Base-by-base conservation (phyloP, 2,329 filamentous ascomycete species). In the Dothiorella sarmentorum region DNA sequence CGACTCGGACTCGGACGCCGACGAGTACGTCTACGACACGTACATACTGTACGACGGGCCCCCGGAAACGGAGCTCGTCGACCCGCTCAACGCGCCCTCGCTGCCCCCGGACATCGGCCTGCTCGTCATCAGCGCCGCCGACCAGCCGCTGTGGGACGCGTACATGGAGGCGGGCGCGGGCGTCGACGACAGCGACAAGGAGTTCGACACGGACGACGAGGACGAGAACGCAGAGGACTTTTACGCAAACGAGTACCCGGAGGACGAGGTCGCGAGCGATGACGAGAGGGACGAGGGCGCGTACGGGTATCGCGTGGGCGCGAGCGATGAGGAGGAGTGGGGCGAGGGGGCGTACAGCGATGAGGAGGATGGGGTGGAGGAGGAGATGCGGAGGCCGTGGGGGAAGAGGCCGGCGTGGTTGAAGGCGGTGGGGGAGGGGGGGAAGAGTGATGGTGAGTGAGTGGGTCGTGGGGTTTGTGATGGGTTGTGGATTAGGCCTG, bases 171-270 rank as follows among this genome's bases (percentile, higher is more conserved):
- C 80, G n/a, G 79, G 82, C 13, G 80, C 80, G 42, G 77, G 73
- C 35, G 81, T 80, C 44, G 77, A 72, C 29, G 66, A 79, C n/a
- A 17, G 4, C 22, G 58, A 49, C 37, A 33, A 29, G n/a, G 58
- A 79, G 44, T 83, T 79, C 73, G 78, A 84, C 62, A 83, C 78
- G 31, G 84, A 86, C 60, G 83, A 85, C 61, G 82, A 83, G 24
- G 83, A 86, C 63, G 83, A 83, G 35, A 86, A 87, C 67, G 82
- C 89, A 33, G 89, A 92, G 69, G 87, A 90, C 66, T 86, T 90
- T 71, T 91, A 91, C 68, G 85, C 85, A 3, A 86, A 88, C 56
- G 89, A 92, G 69, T 92, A 92, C 64, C 89, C 89, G 0, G 89
- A 92, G 62, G 88, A 92, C 56, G 89, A 92, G 69, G 80, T 91